Base-by-base conservation (phyloP, 768 basidiomycete genomes). In the Lentinus tigrinus region DNA sequence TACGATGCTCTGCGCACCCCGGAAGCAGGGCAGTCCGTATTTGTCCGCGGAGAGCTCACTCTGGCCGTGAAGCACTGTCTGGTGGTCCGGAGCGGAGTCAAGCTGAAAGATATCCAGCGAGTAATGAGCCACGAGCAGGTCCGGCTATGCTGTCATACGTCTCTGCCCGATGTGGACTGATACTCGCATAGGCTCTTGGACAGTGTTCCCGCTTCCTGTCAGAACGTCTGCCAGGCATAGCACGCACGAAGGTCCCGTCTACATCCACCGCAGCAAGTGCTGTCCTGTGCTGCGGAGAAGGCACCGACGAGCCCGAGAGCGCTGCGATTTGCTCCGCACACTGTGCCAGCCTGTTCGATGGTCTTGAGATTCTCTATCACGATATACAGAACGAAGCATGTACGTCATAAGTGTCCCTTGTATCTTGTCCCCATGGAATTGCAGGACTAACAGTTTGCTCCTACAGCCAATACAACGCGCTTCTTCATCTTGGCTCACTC, bases 81-180 rank as follows among this genome's bases (percentile, higher is more conserved):
- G 47, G 71, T 91, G 11, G 82, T 79, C n/a, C 81, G 79, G 49
- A 71, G 72, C 46, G 90, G 89, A 8, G 80, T 83, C 28, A 75
- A 78, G 56, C 60, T 85, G 9, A 69, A 77, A 42, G 76, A 88
- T 40, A 78, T 93, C 26, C 75, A 77, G 56, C 75, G 70, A 54
- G 77, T 93, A 16, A 65, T 90, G 63, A 93, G 91, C 72, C 91
- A 93, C 60, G 91, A 92, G 67, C 91, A 93, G 76, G 91, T 90
- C 54, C 44, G 72, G 64, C 23, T 31, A n/a, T 56, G 21, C 34
- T 4, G 9, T 40, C 23, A 39, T 34, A 11, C 2, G 23, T 39
- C 14, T 47, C n/a, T n/a, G 31, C 19, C 10, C 43, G 3, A 14
- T 24, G 11, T 49, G 16, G 13, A 13, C 43, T 54, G 47, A 44